phyloP scores from a whole-genome alignment of 805 yeast species.

The Kockiozyma suomiensis region DNA sequence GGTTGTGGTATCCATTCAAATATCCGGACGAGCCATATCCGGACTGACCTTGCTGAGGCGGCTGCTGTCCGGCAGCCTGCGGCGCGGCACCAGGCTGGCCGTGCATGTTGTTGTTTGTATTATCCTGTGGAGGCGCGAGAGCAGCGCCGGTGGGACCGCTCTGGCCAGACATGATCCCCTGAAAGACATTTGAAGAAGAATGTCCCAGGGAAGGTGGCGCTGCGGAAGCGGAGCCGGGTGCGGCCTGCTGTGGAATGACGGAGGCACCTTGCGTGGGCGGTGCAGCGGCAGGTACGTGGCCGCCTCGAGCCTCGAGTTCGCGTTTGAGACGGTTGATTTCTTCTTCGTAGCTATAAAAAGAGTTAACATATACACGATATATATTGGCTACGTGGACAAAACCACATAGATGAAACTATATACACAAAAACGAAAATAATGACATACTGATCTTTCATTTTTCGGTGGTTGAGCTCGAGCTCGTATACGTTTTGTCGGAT shows the following conservation, averaged over 20 bases:
- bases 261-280: slow-evolving; percentile 38
- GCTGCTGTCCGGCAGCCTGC: slow-evolving; percentile 17
- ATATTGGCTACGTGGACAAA: too few relatives aligned
- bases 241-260: slow-evolving; percentile 18
- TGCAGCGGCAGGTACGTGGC: slow-evolving; percentile 53
- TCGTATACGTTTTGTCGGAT: slow-evolving; percentile 93
- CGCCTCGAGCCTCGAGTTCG: slow-evolving; percentile 80
- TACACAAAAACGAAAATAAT: neutral
- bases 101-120: slow-evolving; percentile 31
- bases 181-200: slow-evolving; percentile 40
- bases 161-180: slow-evolving; percentile 43
- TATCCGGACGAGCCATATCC: slow-evolving; percentile 30
- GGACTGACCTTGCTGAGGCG: slow-evolving; percentile 29
- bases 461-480: slow-evolving; percentile 89
- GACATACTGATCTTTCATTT: slow-evolving; percentile 76
- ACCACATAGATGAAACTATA: too few relatives aligned
- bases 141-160: slow-evolving; percentile 35
- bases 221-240: slow-evolving; percentile 5
- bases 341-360: slow-evolving; percentile 76
- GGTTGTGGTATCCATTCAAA: slow-evolving; percentile 31
- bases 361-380: too few relatives aligned
- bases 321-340: slow-evolving; percentile 83
- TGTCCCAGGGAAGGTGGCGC: slow-evolving; percentile 39
- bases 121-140: slow-evolving; percentile 38
- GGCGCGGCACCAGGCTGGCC: slow-evolving; percentile 35